These are phyloP conservation scores for Pyrenochaeta sp. DNA, from an alignment of 2,329 filamentous ascomycete genomes.

Conservation along the genomic window DNA sequence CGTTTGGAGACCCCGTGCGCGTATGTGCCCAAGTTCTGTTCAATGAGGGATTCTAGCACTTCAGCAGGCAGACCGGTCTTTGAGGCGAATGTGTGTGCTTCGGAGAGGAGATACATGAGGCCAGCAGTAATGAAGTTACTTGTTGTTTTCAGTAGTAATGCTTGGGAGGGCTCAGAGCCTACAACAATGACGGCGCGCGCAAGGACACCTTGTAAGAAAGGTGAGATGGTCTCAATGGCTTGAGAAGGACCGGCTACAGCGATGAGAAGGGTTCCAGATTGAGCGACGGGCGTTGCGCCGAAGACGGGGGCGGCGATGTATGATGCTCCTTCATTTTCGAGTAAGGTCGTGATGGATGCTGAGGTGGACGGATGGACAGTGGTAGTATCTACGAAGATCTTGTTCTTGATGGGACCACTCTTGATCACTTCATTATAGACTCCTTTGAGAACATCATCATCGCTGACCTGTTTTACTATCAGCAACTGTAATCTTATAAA, in stretches of 20 bases:
- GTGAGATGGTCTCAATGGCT: conserved; percentile 48
- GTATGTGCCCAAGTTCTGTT: conserved; percentile 41
- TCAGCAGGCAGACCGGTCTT: conserved; percentile 53
- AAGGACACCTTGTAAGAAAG: conserved; percentile 54
- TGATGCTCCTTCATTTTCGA: conserved; percentile 38
- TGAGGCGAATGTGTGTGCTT: conserved; percentile 61
- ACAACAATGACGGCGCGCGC: conserved; percentile 54
- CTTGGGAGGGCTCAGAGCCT: conserved; percentile 55
- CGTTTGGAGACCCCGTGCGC: conserved; percentile 35
- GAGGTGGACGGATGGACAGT: conserved; percentile 60
- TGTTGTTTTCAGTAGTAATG: conserved; percentile 59
- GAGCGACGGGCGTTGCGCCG: conserved; percentile 60
- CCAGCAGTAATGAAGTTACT: conserved; percentile 60
- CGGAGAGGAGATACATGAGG: conserved; percentile 59
- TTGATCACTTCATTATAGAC: conserved; percentile 39
- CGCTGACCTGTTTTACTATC: conserved; percentile 38
- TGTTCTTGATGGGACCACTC: conserved; percentile 40
- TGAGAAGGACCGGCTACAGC: conserved; percentile 54
- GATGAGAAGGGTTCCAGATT: conserved; percentile 57
- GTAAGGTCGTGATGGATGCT: conserved; percentile 28
- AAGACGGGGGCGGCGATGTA: conserved; percentile 61
- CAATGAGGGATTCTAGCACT: conserved; percentile 55
- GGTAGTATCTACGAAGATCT: conserved; percentile 60
- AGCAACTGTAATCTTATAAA: neutral
- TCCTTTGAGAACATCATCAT: conserved; percentile 52